Percentiles rank a stretch among this genome's conserved stretches.
Conservation (phyloP, 805 yeast species). For the Cyberlindnera misumaiensis region DNA sequence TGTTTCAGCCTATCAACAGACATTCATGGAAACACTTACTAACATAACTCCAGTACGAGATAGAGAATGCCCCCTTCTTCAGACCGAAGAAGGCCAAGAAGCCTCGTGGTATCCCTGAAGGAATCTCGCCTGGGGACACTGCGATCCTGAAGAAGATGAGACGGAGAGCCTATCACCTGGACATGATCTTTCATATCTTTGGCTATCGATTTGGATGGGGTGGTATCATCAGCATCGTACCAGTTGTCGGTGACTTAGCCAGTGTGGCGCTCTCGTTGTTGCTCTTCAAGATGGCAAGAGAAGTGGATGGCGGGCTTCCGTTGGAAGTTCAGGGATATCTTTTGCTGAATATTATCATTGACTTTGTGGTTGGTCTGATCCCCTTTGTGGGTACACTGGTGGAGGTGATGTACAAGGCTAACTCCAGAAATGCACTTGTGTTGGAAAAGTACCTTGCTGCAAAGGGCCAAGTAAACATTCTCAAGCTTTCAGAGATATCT, state of each 20-base stretch:
- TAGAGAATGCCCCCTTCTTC: conserved; percentile 18
- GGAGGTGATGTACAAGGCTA: conserved; percentile 67
- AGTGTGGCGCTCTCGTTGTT: conserved; percentile 44
- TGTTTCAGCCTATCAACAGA: conserved; percentile 6
- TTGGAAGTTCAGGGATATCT: conserved; percentile 44
- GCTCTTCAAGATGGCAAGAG: conserved; percentile 35
- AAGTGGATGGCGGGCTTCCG: conserved; percentile 63
- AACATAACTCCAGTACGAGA: conserved; percentile 13
- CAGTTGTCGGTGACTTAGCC: conserved; percentile 56
- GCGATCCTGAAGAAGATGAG: conserved; percentile 43
- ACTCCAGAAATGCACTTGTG: conserved; percentile 62
- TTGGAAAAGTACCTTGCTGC: conserved; percentile 49
- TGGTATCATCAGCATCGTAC: conserved; percentile 61
- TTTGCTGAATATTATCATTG: conserved; percentile 56
- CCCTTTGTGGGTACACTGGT: conserved; percentile 74
- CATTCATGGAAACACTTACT: neutral
- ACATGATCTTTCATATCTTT: conserved; percentile 53
- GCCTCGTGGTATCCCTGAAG: conserved; percentile 43
- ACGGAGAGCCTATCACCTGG: conserved; percentile 60
- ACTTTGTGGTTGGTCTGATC: conserved; percentile 61
- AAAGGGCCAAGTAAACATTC: conserved; percentile 9
- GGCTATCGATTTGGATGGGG: conserved; percentile 69
- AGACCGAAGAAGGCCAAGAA: conserved; percentile 16
- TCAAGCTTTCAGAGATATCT: neutral
- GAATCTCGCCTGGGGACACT: conserved; percentile 47